These are phyloP conservation scores for Epichloe sylvatica DNA, from an alignment of 2,329 filamentous ascomycete genomes.

Conservation along the genomic window DNA sequence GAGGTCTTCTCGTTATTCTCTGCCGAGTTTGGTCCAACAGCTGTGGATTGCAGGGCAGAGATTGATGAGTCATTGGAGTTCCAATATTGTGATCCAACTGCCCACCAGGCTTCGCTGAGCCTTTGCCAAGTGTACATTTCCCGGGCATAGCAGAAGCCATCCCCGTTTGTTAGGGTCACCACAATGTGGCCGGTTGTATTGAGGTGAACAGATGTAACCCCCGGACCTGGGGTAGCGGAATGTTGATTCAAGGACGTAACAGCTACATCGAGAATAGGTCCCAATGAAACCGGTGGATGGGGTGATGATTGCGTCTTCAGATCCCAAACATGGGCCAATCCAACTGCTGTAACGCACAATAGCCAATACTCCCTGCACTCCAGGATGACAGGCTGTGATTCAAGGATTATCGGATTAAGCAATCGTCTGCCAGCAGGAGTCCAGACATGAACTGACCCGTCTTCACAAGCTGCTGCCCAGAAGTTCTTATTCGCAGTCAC, in stretches of 20 bases:
- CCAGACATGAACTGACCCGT: slow-evolving; percentile 82
- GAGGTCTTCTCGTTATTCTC: slow-evolving; percentile 32
- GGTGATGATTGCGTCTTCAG: slow-evolving; percentile 68
- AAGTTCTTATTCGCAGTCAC: slow-evolving; percentile 82
- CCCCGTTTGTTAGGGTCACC: slow-evolving; percentile 85
- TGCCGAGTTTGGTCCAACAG: slow-evolving; percentile 42
- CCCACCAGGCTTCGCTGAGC: slow-evolving; percentile 96
- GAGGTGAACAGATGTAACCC: slow-evolving; percentile 81
- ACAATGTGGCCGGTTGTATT: slow-evolving; percentile 79
- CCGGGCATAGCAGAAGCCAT: slow-evolving; percentile 81
- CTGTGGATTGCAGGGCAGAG: slow-evolving; percentile 61
- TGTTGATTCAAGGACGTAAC: slow-evolving; percentile 65
- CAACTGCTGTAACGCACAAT: slow-evolving; percentile 75
- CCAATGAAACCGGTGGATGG: slow-evolving; percentile 80
- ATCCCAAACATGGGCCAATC: slow-evolving; percentile 89
- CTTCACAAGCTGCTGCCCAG: slow-evolving; percentile 93
- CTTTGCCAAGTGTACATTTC: slow-evolving; percentile 86
- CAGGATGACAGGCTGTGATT: slow-evolving; percentile 86
- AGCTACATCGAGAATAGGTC: slow-evolving; percentile 77
- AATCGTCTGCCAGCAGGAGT: slow-evolving; percentile 79
- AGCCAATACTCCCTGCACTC: slow-evolving; percentile 85
- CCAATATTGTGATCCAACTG: slow-evolving; percentile 96
- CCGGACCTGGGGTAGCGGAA: slow-evolving; percentile 59
- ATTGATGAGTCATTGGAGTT: slow-evolving; percentile 90
- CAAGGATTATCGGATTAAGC: slow-evolving; percentile 71